phyloP scores from a whole-genome alignment of 108 stramenopile genomes.

The Phaeodactylum tricornutum region DNA sequence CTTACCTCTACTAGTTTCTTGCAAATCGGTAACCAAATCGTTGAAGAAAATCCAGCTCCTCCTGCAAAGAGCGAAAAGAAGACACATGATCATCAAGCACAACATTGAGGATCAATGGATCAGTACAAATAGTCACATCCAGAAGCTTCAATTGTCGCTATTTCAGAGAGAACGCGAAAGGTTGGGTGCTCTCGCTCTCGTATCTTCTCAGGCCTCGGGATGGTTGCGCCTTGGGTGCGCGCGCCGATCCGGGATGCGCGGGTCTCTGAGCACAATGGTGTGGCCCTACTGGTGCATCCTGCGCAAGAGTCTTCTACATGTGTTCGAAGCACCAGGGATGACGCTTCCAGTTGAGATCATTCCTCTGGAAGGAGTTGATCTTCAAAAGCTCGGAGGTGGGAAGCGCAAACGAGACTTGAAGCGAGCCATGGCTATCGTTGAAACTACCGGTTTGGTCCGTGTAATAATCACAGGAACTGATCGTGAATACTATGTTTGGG shows the following conservation, averaged over 20 bases:
- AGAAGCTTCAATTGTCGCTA: slow-evolving; percentile 18
- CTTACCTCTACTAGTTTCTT: too few relatives aligned
- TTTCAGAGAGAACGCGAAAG: slow-evolving; percentile 59
- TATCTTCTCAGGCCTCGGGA: slow-evolving; percentile 33
- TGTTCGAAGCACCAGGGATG: slow-evolving; percentile 31
- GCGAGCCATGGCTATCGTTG: slow-evolving; percentile 32
- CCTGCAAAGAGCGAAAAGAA: too few relatives aligned
- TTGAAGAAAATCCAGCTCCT: too few relatives aligned
- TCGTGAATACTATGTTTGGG: slow-evolving; percentile 29
- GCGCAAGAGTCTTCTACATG: slow-evolving; percentile 31
- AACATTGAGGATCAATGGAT: background rate
- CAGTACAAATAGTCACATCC: slow-evolving; percentile 5
- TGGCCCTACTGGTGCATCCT: slow-evolving; percentile 58
- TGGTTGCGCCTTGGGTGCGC: slow-evolving; percentile 61
- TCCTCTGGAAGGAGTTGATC: slow-evolving; percentile 26
- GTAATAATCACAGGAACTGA: slow-evolving; percentile 21
- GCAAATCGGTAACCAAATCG: too few relatives aligned
- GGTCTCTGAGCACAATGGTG: slow-evolving; percentile 35
- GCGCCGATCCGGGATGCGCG: slow-evolving; percentile 29
- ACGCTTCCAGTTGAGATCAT: slow-evolving; percentile 44
- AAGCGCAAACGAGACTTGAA: slow-evolving; percentile 28
- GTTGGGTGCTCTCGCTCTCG: slow-evolving; percentile 46
- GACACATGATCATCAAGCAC: too few relatives aligned
- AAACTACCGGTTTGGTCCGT: slow-evolving; percentile 20
- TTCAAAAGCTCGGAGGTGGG: slow-evolving; percentile 40